A percentile compares a stretch with the other conserved stretches of the same genome.
These are phyloP conservation scores for Atkinsonella hypoxylon DNA, from an alignment of 2,329 filamentous ascomycete genomes.

Conservation along the genomic window DNA sequence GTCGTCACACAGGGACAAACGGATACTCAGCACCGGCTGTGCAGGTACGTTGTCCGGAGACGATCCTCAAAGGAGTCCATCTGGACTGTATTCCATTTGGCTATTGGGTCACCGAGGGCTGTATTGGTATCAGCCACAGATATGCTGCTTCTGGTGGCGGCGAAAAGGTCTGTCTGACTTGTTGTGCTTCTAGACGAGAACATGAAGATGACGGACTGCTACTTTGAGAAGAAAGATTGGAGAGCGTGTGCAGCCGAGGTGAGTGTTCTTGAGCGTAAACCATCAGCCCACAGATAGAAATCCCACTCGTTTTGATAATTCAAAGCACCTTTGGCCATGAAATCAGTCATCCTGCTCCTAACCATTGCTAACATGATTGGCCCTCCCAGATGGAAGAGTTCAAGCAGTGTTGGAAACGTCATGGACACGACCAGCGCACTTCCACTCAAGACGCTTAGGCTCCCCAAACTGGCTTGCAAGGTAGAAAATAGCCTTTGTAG, in stretches of 20 bases:
- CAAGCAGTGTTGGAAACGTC: constrained; percentile 78
- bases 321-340: too few relatives aligned
- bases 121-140: not conserved
- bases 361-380: too few relatives aligned
- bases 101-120: too few relatives aligned
- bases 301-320: not conserved
- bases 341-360: too few relatives aligned
- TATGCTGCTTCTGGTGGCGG: not conserved
- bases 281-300: not conserved
- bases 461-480: not conserved
- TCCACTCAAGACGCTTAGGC: constrained; percentile 53
- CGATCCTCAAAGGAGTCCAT: too few relatives aligned
- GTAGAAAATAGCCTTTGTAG: not conserved
- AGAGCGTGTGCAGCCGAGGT: constrained; percentile 79
- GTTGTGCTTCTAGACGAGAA: constrained; percentile 57
- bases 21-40: constrained; percentile 94
- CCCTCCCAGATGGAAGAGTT: constrained; percentile 71
- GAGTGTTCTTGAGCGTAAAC: constrained; percentile 22
- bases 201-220: constrained; percentile 83
- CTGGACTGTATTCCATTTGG: not conserved
- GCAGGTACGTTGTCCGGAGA: constrained; percentile 45
- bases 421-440: constrained; percentile 78
- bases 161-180: constrained; percentile 4
- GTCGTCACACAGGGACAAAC: constrained; percentile 64
- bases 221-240: constrained; percentile 95